These are phyloP conservation scores for Talaromyces albobiverticillius DNA, from an alignment of 2,329 filamentous ascomycete species.

Conservation along the genomic window DNA sequence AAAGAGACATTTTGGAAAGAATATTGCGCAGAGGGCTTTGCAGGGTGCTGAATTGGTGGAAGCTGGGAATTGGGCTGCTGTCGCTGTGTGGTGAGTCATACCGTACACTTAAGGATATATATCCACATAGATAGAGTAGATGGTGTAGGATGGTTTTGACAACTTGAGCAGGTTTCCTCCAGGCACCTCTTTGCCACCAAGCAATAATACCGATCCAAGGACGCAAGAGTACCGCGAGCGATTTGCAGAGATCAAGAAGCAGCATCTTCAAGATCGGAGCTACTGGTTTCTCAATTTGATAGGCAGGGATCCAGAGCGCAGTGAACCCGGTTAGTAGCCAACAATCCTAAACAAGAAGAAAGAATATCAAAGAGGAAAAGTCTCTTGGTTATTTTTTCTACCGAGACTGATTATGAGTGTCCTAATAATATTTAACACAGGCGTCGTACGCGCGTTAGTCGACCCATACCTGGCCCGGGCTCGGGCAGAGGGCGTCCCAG, in stretches of 20 bases:
- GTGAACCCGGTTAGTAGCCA: background rate
- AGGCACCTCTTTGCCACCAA: background rate
- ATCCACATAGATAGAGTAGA: background rate
- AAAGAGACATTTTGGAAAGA: background rate
- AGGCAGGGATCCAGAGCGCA: conserved; percentile 6
- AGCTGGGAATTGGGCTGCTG: conserved; percentile 1
- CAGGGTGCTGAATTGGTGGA: conserved; percentile 1
- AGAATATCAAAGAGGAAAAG: too few species aligned
- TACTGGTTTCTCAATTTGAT: conserved; percentile 9
- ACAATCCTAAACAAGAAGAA: background rate
- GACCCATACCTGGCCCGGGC: conserved; percentile 2
- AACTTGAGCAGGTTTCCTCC: conserved; percentile 1
- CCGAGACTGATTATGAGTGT: too few species aligned
- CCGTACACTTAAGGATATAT: background rate
- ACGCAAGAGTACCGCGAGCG: background rate
- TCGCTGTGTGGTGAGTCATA: background rate
- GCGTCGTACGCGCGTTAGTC: background rate
- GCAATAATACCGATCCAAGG: background rate
- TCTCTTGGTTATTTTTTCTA: too few species aligned
- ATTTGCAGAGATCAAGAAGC: background rate
- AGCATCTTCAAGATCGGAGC: background rate
- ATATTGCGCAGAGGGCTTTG: background rate
- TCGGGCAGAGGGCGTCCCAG: background rate
- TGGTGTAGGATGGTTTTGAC: too few species aligned
- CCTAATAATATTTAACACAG: background rate